Evolutionary conservation across 768 basidiomycete species (phyloP).

Genomic region (Boletus sp.): DNA sequence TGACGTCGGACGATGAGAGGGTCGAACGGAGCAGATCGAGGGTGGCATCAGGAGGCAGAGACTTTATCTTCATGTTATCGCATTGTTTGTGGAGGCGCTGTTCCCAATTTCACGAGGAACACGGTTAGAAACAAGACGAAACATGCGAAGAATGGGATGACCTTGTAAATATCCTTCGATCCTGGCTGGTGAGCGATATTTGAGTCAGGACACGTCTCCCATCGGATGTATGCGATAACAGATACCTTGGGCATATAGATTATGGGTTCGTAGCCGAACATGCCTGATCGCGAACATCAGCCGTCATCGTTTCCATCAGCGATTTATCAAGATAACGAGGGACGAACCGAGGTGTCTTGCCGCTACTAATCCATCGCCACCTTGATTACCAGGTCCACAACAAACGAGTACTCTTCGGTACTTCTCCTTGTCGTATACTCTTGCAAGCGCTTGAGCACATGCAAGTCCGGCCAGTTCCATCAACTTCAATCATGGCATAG

Average conservation of each 20-base stretch:
- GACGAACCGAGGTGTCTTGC: conserved; percentile 84
- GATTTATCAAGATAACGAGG: neutral
- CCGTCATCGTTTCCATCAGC: neutral
- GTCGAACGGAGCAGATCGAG: conserved; percentile 46
- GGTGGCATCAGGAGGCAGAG: conserved; percentile 53
- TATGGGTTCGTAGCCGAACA: conserved; percentile 89
- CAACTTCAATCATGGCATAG: conserved; percentile 46
- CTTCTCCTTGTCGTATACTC: conserved; percentile 65
- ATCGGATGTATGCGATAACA: neutral
- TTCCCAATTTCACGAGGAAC: neutral
- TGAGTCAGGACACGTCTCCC: neutral
- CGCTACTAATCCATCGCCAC: conserved; percentile 94
- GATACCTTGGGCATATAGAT: conserved; percentile 92
- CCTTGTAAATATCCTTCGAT: conserved; percentile 90
- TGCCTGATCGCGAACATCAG: conserved; percentile 45
- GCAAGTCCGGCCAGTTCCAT: conserved; percentile 97
- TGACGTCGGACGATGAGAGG: conserved; percentile 66
- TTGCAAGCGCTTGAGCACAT: conserved; percentile 84
- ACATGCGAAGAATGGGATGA: conserved; percentile 21
- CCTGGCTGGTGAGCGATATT: conserved; percentile 58
- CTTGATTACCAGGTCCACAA: conserved; percentile 97
- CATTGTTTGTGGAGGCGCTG: conserved; percentile 86
- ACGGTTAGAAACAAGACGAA: neutral
- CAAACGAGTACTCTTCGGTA: conserved; percentile 86
- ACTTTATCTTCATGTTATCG: conserved; percentile 81